Evolutionary conservation across 2,329 filamentous ascomycete genomes (phyloP).

Genomic region (Colletotrichum lini): DNA sequence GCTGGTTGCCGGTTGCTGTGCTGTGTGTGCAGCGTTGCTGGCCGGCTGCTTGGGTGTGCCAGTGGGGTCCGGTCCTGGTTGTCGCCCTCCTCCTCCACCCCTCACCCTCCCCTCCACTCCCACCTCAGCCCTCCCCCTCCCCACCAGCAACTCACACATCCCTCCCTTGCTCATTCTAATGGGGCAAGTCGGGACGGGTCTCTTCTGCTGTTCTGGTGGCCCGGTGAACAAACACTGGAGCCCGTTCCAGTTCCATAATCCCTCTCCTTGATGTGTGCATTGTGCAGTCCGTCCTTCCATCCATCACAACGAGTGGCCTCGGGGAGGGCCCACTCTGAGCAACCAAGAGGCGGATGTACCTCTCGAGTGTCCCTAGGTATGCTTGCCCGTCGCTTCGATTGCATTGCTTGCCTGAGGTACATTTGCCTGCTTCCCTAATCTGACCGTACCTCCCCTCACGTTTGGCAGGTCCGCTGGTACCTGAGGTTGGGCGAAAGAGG

Average conservation of each 20-base stretch:
- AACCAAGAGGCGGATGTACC: slow-evolving; percentile 19
- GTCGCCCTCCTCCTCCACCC: not conserved
- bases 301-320: slow-evolving; percentile 23
- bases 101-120: slow-evolving; percentile 31
- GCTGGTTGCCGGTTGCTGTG: slow-evolving; percentile 18
- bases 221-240: slow-evolving; percentile 37
- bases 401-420: slow-evolving; percentile 14
- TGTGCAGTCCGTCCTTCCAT: slow-evolving; percentile 24
- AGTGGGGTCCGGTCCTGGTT: not conserved
- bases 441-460: slow-evolving; percentile 9
- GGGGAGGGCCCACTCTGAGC: not conserved
- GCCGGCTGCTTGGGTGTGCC: slow-evolving; percentile 5
- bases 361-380: slow-evolving; percentile 9
- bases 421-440: not conserved
- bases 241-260: slow-evolving; percentile 20
- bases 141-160: slow-evolving; percentile 21
- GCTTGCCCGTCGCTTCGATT: slow-evolving; percentile 7
- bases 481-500: not conserved
- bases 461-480: not conserved
- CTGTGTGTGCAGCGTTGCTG: slow-evolving; percentile 5
- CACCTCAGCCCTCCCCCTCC: slow-evolving; percentile 21
- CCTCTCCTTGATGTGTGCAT: slow-evolving; percentile 31
- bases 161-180: slow-evolving; percentile 39
- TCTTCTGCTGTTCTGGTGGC: slow-evolving; percentile 28
- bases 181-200: slow-evolving; percentile 23